phyloP scores from a whole-genome alignment of 106 monocot genomes.

The Platanthera zijinensis region DNA sequence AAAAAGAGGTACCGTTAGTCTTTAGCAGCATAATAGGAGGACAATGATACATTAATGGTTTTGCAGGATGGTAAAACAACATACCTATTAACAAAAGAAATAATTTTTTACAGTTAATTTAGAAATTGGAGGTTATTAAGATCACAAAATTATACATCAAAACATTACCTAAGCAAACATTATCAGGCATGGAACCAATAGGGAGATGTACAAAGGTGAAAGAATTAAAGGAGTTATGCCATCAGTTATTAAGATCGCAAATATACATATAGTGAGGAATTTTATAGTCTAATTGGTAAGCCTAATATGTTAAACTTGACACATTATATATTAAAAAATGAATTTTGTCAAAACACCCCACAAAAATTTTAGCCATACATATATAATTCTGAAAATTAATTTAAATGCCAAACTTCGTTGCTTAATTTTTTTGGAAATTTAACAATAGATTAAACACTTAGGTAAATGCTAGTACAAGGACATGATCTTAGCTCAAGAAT shows the following conservation, averaged over 20 bases:
- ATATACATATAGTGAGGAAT: no score
- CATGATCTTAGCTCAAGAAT: neutral
- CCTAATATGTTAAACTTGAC: no score
- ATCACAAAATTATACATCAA: neutral
- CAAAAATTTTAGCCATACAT: no score
- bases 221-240: no score
- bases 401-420: no score
- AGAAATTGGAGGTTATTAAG: constrained; percentile 1
- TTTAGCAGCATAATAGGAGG: neutral
- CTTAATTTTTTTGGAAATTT: no score
- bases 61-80: neutral
- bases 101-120: neutral
- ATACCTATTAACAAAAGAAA: neutral
- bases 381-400: no score
- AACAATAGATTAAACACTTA: neutral
- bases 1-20: neutral
- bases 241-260: no score
- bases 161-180: neutral
- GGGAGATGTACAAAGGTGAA: no score
- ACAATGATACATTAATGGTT: neutral
- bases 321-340: no score
- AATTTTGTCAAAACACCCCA: no score
- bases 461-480: neutral
- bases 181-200: neutral
- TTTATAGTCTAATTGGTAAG: no score